Evolutionary conservation across 371 early-diverging fungal genomes (phyloP).

Genomic region (Mucor sp.): DNA sequence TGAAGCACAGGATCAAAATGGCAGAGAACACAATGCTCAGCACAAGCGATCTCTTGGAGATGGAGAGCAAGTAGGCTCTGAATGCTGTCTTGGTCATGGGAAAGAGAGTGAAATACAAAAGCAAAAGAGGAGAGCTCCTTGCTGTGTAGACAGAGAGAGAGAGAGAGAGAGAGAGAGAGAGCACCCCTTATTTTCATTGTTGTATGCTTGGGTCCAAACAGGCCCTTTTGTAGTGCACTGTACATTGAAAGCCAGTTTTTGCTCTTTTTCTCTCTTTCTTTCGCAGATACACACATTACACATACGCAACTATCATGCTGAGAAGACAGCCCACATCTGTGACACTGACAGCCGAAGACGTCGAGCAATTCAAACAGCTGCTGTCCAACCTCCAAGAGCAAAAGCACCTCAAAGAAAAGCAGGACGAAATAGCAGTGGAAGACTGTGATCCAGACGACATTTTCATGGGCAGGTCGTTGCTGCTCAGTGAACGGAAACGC

Average conservation of each 20-base stretch:
- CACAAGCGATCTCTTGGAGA: neutral
- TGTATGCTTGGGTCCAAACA: no score
- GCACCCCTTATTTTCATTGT: neutral
- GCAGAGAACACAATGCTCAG: neutral
- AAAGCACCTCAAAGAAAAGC: neutral
- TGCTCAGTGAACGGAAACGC: neutral
- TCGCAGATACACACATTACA: neutral
- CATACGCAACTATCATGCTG: slow-evolving; percentile 1
- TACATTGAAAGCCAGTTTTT: neutral
- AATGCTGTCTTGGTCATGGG: neutral
- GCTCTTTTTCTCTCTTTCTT: neutral
- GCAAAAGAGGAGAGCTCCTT: neutral
- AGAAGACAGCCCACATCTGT: slow-evolving; percentile 14
- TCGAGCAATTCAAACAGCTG: slow-evolving; percentile 14
- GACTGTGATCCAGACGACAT: slow-evolving; percentile 3
- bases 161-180: no score
- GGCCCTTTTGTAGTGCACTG: no score
- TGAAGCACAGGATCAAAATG: neutral
- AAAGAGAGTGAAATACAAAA: neutral
- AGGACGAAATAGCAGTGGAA: neutral
- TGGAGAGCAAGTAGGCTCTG: neutral
- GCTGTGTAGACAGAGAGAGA: no score
- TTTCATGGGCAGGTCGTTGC: slow-evolving; percentile 1
- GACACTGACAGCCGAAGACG: slow-evolving; percentile 8
- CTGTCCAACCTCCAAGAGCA: slow-evolving; percentile 3